These are phyloP conservation scores for Puccinia polysora DNA, from an alignment of 1,284 basidiomycete species.

Conservation along the genomic window DNA sequence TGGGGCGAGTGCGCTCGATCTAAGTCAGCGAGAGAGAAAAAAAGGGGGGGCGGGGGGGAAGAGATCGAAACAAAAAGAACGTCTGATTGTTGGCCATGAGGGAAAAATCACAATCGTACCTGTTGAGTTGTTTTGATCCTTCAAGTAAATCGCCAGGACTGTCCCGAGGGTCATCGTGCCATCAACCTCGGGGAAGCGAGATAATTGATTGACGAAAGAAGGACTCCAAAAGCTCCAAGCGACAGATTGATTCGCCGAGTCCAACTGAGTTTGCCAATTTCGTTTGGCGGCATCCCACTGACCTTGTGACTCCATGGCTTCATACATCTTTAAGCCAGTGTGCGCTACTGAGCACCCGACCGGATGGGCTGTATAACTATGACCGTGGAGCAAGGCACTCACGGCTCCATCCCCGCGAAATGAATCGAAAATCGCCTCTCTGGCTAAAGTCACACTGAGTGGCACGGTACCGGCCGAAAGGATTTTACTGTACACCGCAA, in stretches of 20 bases:
- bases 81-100: too few relatives aligned
- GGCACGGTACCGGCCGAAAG: constrained; percentile 89
- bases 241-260: constrained; percentile 45
- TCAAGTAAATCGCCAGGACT: constrained; percentile 75
- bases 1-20: too few relatives aligned
- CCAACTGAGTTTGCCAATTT: constrained; percentile 55
- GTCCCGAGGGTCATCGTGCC: constrained; percentile 83
- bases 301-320: constrained; percentile 56
- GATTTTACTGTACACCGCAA: constrained; percentile 87
- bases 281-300: constrained; percentile 61
- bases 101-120: constrained; percentile 16
- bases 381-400: constrained; percentile 85
- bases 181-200: constrained; percentile 61
- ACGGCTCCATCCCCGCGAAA: constrained; percentile 73
- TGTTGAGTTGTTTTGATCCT: constrained; percentile 59
- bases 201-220: constrained; percentile 65
- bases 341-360: constrained; percentile 87
- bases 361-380: constrained; percentile 88
- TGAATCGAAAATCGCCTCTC: constrained; percentile 69
- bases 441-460: constrained; percentile 76
- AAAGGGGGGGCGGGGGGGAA: not conserved
- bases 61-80: constrained; percentile 4
- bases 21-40: too few relatives aligned
- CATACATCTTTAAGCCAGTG: constrained; percentile 67
- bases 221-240: constrained; percentile 88